Conservation (phyloP, 164 flowering plant species). For the Malania oleifera region DNA sequence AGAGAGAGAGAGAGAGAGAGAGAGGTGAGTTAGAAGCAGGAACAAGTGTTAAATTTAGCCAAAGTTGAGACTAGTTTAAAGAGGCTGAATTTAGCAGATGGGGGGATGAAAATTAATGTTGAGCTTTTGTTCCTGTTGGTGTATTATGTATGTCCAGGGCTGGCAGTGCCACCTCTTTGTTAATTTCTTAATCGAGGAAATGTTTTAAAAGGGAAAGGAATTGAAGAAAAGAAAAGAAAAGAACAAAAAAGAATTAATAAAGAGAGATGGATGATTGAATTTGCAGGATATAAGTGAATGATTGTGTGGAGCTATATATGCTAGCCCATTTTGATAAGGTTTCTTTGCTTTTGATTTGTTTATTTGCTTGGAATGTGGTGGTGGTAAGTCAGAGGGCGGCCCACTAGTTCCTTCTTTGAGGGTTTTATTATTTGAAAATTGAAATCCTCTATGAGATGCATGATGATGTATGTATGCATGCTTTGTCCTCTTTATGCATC, state of each 20-base stretch:
- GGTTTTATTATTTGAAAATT: too few relatives aligned
- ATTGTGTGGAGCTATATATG: constrained; percentile 18
- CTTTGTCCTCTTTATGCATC: too few relatives aligned
- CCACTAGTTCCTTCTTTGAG: too few relatives aligned
- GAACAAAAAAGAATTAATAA: not conserved
- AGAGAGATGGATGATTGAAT: constrained; percentile 17
- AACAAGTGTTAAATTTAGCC: constrained; percentile 63
- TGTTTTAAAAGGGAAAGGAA: too few relatives aligned
- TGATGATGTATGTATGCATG: too few relatives aligned
- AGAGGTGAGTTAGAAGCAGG: constrained; percentile 31
- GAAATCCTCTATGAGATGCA: too few relatives aligned
- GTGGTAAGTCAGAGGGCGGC: too few relatives aligned
- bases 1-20: too few relatives aligned
- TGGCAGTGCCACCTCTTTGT: constrained; percentile 9
- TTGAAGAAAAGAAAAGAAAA: constrained; percentile 8
- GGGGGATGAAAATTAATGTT: constrained; percentile 16
- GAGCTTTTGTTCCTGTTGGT: constrained; percentile 37
- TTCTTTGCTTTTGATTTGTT: constrained; percentile 16
- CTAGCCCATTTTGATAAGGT: constrained; percentile 16
- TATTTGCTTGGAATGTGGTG: too few relatives aligned
- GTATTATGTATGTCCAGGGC: not conserved
- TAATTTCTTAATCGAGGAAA: not conserved
- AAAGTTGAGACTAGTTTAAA: constrained; percentile 12
- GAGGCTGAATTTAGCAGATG: constrained; percentile 44
- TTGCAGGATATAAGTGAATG: constrained; percentile 19